Conservation (phyloP, 306 rosid genomes). For the Potentilla sterilis region DNA sequence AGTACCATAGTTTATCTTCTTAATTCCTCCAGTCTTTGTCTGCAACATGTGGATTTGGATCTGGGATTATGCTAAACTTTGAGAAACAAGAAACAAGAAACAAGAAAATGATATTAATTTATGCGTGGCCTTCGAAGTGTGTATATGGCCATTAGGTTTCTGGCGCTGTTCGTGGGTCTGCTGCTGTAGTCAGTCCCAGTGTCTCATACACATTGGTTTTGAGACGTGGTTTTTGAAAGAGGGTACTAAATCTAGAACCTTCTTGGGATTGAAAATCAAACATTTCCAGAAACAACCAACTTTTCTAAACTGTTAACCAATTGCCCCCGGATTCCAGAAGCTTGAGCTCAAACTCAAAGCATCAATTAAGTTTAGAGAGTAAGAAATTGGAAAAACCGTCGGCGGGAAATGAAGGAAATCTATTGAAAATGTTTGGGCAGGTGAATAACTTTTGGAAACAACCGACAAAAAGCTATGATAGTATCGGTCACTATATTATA, state of each 20-base stretch:
- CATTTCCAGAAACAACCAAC: not conserved
- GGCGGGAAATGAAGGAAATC: not conserved
- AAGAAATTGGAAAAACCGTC: not conserved
- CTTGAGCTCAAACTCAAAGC: not conserved
- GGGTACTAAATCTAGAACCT: not conserved
- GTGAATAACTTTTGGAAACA: not conserved
- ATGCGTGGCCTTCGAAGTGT: not conserved
- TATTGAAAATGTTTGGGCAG: not conserved
- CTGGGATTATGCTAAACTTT: not conserved
- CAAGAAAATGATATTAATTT: not conserved
- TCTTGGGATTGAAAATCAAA: not conserved
- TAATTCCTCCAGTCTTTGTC: not conserved
- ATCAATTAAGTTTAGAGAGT: not conserved
- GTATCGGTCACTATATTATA: not conserved
- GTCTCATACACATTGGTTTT: not conserved
- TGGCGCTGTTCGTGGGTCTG: not conserved
- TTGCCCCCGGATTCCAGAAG: not conserved
- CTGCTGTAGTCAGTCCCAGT: not conserved
- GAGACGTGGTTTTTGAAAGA: not conserved
- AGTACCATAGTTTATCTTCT: not conserved
- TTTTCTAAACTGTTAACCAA: not conserved
- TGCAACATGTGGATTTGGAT: constrained; percentile 5
- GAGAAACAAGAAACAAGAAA: not conserved
- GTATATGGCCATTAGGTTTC: not conserved
- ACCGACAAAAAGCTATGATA: not conserved